These are phyloP conservation scores for sweet orange (Citrus sinensis) DNA, from an alignment of 345 rosid species.

Conservation along the genomic window DNA sequence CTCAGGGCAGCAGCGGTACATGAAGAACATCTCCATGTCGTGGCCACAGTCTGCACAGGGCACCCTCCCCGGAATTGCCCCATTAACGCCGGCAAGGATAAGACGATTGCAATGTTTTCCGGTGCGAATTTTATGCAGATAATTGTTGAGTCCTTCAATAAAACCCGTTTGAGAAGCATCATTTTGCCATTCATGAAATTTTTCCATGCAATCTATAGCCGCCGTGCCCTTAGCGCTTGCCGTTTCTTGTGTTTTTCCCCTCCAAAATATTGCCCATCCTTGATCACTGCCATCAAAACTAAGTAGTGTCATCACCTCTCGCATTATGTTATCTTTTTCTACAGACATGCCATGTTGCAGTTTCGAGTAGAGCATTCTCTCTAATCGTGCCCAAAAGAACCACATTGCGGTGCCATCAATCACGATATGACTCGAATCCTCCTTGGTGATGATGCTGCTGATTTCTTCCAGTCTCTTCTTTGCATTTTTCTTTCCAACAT, in stretches of 20 bases:
- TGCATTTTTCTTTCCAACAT: slow-evolving; percentile 33
- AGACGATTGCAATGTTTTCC: slow-evolving; percentile 31
- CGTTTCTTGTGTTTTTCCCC: not conserved
- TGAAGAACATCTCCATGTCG: slow-evolving; percentile 36
- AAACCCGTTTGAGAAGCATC: not conserved
- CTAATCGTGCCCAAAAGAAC: slow-evolving; percentile 41
- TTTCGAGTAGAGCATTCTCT: slow-evolving; percentile 37
- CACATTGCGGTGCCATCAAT: slow-evolving; percentile 3
- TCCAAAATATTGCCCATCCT: slow-evolving; percentile 35
- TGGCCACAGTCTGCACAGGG: slow-evolving; percentile 31
- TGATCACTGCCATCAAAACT: slow-evolving; percentile 28
- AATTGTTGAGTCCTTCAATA: not conserved
- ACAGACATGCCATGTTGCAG: slow-evolving; percentile 18
- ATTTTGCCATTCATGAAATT: not conserved
- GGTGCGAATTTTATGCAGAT: slow-evolving; percentile 6
- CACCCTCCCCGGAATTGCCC: slow-evolving; percentile 27
- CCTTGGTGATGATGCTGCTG: not conserved
- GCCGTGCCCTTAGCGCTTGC: slow-evolving; percentile 17
- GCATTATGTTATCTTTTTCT: slow-evolving; percentile 27
- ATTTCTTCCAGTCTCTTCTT: slow-evolving; percentile 12
- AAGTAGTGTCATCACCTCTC: slow-evolving; percentile 30
- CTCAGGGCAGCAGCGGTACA: slow-evolving; percentile 38
- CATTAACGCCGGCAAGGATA: slow-evolving; percentile 25
- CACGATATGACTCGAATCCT: slow-evolving; percentile 20
- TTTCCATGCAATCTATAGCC: slow-evolving; percentile 5